Conservation (phyloP, 2,329 filamentous ascomycete species). For the Parasarocladium wereldwijsianum region DNA sequence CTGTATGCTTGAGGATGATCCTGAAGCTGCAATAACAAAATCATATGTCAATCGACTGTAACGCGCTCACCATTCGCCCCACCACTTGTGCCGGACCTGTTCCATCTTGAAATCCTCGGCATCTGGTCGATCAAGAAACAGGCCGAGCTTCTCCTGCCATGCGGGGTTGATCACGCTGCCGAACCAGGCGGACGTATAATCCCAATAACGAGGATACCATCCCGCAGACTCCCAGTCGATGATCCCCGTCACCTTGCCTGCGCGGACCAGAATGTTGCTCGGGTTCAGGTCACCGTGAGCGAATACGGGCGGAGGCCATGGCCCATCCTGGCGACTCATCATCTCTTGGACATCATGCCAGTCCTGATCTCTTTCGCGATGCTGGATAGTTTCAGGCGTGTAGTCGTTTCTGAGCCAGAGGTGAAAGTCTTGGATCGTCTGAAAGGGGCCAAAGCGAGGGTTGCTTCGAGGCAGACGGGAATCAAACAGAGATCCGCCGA, state of each 20-base stretch:
- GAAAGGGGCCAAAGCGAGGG: constrained; percentile 17
- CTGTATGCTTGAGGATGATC: too few relatives aligned
- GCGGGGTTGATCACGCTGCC: background rate
- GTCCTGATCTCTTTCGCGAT: constrained; percentile 10
- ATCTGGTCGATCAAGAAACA: constrained; percentile 11
- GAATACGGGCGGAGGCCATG: constrained; percentile 23
- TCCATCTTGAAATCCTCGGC: too few relatives aligned
- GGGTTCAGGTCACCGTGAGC: constrained; percentile 30
- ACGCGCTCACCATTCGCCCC: too few relatives aligned
- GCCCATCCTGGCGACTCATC: constrained; percentile 18
- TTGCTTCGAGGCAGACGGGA: constrained; percentile 10
- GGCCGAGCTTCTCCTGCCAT: background rate
- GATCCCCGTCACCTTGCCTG: constrained; percentile 27
- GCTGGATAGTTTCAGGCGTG: constrained; percentile 10
- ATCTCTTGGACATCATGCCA: constrained; percentile 17
- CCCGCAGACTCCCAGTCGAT: constrained; percentile 20
- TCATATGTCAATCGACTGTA: too few relatives aligned
- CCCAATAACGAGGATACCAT: constrained; percentile 20
- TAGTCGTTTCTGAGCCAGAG: constrained; percentile 15
- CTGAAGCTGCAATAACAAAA: too few relatives aligned
- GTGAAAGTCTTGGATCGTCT: constrained; percentile 17
- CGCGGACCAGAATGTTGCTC: constrained; percentile 25
- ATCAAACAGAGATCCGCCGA: constrained; percentile 14
- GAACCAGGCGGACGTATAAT: constrained; percentile 16
- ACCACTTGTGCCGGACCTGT: too few relatives aligned